Conservation (phyloP, 495 filamentous ascomycete species). For the Lindgomyces ingoldianus region DNA sequence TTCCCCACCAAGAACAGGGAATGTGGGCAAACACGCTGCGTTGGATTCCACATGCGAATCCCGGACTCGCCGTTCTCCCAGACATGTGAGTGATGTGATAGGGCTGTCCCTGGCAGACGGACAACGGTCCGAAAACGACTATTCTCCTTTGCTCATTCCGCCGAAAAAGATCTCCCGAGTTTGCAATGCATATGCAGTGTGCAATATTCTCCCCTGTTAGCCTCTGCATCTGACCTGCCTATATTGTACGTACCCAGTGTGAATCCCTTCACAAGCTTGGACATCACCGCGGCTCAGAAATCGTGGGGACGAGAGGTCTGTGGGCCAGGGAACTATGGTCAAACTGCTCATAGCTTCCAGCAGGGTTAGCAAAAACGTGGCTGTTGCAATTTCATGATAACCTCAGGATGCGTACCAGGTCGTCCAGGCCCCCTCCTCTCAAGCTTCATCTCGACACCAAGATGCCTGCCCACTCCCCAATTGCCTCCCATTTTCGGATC, state of each 20-base stretch:
- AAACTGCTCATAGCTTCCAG: conserved; percentile 2
- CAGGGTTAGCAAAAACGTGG: neutral
- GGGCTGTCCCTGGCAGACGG: no score
- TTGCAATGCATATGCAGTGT: conserved; percentile 1
- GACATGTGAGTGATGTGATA: no score
- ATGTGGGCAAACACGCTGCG: neutral
- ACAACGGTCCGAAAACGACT: neutral
- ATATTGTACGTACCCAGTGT: neutral
- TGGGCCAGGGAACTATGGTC: neutral
- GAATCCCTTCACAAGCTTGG: neutral
- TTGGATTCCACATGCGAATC: neutral
- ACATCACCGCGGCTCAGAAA: neutral
- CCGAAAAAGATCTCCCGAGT: neutral
- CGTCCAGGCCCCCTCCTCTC: conserved; percentile 22
- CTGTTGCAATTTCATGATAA: conserved; percentile 24
- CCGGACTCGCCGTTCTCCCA: no score
- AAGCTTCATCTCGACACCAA: conserved; percentile 30
- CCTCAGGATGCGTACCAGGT: conserved; percentile 30
- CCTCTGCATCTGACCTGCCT: neutral
- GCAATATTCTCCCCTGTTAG: neutral
- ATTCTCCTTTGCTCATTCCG: neutral
- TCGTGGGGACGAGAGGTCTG: neutral
- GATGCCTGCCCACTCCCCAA: conserved; percentile 30
- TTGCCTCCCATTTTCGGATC: conserved; percentile 26
- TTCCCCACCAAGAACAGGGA: neutral